Conservation (phyloP, 2,329 filamentous ascomycete genomes). For the Cladophialophora immunda region DNA sequence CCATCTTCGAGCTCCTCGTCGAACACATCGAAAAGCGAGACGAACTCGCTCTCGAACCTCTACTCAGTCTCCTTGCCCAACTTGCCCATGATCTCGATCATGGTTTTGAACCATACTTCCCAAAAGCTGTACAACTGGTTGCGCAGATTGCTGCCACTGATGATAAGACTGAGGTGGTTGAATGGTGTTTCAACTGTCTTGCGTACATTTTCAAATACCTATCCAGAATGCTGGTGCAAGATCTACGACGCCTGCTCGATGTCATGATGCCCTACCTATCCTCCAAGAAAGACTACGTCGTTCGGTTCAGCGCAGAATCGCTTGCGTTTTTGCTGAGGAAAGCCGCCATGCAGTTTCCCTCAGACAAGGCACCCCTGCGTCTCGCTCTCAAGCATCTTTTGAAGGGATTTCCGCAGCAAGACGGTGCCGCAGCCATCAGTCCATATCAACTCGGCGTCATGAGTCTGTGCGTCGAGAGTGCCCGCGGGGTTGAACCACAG, state of each 20-base stretch:
- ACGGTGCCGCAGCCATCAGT: conserved; percentile 39
- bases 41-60: conserved; percentile 80
- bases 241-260: conserved; percentile 83
- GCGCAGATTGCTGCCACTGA: conserved; percentile 79
- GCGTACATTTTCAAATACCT: conserved; percentile 98
- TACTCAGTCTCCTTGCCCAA: conserved; percentile 86
- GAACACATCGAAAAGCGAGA: conserved; percentile 81
- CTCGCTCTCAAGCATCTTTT: conserved; percentile 77
- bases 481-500: conserved; percentile 67
- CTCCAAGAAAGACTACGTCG: conserved; percentile 83
- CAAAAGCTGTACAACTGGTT: conserved; percentile 76
- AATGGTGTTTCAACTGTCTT: conserved; percentile 94
- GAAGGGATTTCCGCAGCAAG: conserved; percentile 59
- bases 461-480: conserved; percentile 87
- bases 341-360: conserved; percentile 78
- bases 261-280: conserved; percentile 82
- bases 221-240: conserved; percentile 82
- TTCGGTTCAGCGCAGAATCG: conserved; percentile 91
- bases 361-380: conserved; percentile 73
- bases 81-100: conserved; percentile 93
- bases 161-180: conserved; percentile 85
- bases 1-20: conserved; percentile 80
- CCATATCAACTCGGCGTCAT: conserved; percentile 89
- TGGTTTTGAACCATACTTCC: conserved; percentile 89
- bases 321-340: conserved; percentile 94